Conservation (phyloP, 192 early-diverging fungal genomes). For the Lunasporangiospora selenospora region DNA sequence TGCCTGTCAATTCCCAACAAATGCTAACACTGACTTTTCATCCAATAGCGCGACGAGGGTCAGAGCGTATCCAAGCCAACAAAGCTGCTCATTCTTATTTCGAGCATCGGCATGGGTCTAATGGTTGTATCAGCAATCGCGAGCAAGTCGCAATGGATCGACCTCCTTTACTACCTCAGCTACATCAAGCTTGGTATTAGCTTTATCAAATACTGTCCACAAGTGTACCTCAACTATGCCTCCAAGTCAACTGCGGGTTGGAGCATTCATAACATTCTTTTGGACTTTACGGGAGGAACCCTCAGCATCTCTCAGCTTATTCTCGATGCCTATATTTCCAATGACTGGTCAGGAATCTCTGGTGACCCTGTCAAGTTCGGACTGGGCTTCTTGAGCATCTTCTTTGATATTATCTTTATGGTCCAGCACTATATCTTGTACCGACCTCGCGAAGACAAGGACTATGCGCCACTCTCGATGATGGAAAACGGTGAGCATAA, state of each 20-base stretch:
- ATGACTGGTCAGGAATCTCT: slow-evolving; percentile 66
- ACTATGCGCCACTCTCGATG: slow-evolving; percentile 29
- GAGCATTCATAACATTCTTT: slow-evolving; percentile 86
- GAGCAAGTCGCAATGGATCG: slow-evolving; percentile 51
- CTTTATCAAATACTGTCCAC: slow-evolving; percentile 81
- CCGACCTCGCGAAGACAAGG: slow-evolving; percentile 39
- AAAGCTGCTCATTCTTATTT: slow-evolving; percentile 43
- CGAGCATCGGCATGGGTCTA: slow-evolving; percentile 38
- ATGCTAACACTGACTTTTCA: too few species aligned
- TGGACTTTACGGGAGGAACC: slow-evolving; percentile 85
- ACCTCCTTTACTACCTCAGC: slow-evolving; percentile 73
- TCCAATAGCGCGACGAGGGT: slow-evolving; percentile 40
- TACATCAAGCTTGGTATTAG: slow-evolving; percentile 79
- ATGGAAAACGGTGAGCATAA: slow-evolving; percentile 8
- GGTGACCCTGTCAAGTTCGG: slow-evolving; percentile 73
- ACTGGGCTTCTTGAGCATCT: slow-evolving; percentile 75
- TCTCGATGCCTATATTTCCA: slow-evolving; percentile 67
- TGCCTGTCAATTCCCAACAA: too few species aligned
- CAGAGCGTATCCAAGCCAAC: slow-evolving; percentile 55
- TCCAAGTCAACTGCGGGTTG: slow-evolving; percentile 84
- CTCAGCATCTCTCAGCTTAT: slow-evolving; percentile 78
- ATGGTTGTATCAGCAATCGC: slow-evolving; percentile 22
- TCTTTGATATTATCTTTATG: slow-evolving; percentile 83
- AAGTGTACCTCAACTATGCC: slow-evolving; percentile 73
- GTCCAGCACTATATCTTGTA: slow-evolving; percentile 82